Conservation (phyloP, 176 grass and related monocot species). For the Aegilops tauschii region DNA sequence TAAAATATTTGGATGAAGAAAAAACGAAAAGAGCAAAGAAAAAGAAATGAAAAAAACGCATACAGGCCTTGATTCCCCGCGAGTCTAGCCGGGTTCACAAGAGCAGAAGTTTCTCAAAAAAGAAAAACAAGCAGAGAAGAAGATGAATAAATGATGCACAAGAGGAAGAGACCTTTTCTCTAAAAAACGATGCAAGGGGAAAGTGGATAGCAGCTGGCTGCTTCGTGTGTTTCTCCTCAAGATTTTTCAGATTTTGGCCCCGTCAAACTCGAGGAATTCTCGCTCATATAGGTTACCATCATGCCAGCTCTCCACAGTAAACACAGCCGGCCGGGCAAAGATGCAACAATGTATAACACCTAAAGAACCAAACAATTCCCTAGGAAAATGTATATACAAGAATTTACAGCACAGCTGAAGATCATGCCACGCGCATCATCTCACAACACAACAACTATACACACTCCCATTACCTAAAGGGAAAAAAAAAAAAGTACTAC, state of each 20-base stretch:
- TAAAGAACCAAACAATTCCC: background rate
- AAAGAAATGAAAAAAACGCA: too few relatives aligned
- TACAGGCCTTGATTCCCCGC: background rate
- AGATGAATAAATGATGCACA: background rate
- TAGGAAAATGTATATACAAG: slow-evolving; percentile 12
- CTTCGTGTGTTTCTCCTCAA: background rate
- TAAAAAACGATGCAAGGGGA: background rate
- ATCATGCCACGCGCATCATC: background rate
- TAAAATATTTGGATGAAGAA: too few relatives aligned
- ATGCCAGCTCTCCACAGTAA: background rate
- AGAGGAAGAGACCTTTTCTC: background rate
- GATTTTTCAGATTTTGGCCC: background rate
- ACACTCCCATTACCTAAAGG: background rate
- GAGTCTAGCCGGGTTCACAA: slow-evolving; percentile 21
- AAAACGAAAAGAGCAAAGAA: too few relatives aligned
- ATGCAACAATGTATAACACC: background rate
- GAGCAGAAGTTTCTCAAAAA: background rate
- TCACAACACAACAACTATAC: background rate
- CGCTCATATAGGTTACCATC: background rate
- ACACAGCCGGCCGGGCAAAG: background rate
- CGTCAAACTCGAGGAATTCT: background rate
- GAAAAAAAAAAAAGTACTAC: background rate
- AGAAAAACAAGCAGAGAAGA: background rate
- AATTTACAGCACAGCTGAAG: slow-evolving; percentile 4
- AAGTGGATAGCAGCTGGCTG: slow-evolving; percentile 18